Evolutionary conservation across 208 protist species (phyloP).

Genomic region (Leishmania turanica): DNA sequence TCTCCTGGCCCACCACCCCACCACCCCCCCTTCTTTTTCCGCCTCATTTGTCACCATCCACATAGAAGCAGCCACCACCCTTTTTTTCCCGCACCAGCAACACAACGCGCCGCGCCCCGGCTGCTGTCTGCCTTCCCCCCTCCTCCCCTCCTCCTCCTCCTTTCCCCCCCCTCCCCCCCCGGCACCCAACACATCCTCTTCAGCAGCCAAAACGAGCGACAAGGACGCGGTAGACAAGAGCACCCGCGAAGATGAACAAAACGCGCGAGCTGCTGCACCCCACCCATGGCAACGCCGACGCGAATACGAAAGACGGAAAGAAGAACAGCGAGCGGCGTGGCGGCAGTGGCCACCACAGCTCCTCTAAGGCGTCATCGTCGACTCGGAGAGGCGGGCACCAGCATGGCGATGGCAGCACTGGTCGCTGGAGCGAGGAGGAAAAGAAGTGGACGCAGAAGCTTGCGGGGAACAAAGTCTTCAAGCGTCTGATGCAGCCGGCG

Average conservation of each 20-base stretch:
- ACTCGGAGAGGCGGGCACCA: neutral
- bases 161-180: too few species aligned
- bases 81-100: neutral
- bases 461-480: constrained; percentile 29
- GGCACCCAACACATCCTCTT: neutral
- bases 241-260: constrained; percentile 13
- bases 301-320: neutral
- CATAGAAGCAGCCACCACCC: neutral
- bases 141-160: too few species aligned
- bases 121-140: too few species aligned
- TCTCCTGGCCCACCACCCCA: neutral
- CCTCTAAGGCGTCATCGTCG: neutral
- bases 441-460: constrained; percentile 32
- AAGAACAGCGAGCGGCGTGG: neutral
- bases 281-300: constrained; percentile 12
- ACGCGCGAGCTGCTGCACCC: constrained; percentile 25
- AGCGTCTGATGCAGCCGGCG: constrained; percentile 27
- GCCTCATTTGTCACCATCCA: neutral
- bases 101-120: neutral
- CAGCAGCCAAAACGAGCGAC: neutral
- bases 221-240: neutral
- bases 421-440: constrained; percentile 4
- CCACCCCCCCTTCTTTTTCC: neutral
- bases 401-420: neutral
- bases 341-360: neutral